phyloP scores from a whole-genome alignment of 441 rosid species.

The Erodium moschatum region DNA sequence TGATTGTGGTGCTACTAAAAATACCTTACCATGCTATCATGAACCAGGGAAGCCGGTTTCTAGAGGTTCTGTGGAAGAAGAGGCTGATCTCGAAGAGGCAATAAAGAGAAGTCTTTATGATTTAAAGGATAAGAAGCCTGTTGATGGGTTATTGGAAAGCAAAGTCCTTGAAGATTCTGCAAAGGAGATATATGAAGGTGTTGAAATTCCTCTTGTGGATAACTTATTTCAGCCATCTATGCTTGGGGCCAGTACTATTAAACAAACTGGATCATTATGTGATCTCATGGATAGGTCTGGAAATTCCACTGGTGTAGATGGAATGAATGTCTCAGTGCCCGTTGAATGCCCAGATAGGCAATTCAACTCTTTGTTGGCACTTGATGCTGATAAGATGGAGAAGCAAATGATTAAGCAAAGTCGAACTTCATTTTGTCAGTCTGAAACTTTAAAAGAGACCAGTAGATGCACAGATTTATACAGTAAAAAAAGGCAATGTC shows the following conservation, averaged over 20 bases:
- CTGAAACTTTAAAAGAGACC: slow-evolving; percentile 19
- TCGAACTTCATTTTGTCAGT: slow-evolving; percentile 20
- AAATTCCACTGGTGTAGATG: slow-evolving; percentile 23
- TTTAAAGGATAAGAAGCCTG: slow-evolving; percentile 26
- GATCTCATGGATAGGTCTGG: slow-evolving; percentile 27
- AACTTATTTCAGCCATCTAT: slow-evolving; percentile 22
- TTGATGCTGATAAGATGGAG: slow-evolving; percentile 21
- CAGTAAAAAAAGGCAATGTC: slow-evolving; percentile 18
- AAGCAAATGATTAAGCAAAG: slow-evolving; percentile 21
- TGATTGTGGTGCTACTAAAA: slow-evolving; percentile 26
- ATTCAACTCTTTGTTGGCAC: slow-evolving; percentile 17
- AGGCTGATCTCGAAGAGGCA: slow-evolving; percentile 78
- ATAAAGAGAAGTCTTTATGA: slow-evolving; percentile 76
- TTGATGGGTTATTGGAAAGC: slow-evolving; percentile 20
- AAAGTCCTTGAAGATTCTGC: slow-evolving; percentile 20
- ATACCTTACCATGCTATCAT: slow-evolving; percentile 19
- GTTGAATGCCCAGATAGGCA: background rate
- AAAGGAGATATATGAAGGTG: slow-evolving; percentile 22
- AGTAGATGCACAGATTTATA: slow-evolving; percentile 11
- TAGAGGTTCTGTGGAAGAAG: slow-evolving; percentile 64
- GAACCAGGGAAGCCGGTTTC: slow-evolving; percentile 36
- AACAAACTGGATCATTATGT: slow-evolving; percentile 21
- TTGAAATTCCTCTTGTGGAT: slow-evolving; percentile 20
- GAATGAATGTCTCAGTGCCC: slow-evolving; percentile 23
- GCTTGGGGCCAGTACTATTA: slow-evolving; percentile 22